A percentile compares a stretch with the other conserved stretches of the same genome.
phyloP scores from a whole-genome alignment of 164 flowering plant species.

The Cinnamomum chago region DNA sequence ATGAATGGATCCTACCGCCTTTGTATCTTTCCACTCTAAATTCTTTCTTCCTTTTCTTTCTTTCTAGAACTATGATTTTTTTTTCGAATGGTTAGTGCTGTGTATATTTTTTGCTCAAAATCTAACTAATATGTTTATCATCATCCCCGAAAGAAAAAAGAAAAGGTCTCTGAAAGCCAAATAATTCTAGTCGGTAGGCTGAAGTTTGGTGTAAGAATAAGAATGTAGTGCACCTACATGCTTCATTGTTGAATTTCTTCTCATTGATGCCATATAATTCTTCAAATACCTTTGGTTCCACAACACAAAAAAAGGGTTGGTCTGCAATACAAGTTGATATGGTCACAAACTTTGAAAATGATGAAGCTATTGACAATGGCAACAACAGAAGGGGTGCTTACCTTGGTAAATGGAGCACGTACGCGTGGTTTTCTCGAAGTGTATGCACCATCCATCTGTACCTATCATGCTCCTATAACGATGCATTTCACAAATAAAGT shows the following conservation, averaged over 20 bases:
- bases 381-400: slow-evolving; percentile 12
- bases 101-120: not conserved
- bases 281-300: slow-evolving; percentile 56
- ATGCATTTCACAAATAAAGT: slow-evolving; percentile 26
- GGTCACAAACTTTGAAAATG: not conserved
- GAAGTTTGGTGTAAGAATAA: no score
- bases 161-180: not conserved
- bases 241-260: slow-evolving; percentile 73
- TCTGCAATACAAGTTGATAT: slow-evolving; percentile 27
- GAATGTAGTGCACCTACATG: slow-evolving; percentile 49
- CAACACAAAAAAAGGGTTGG: slow-evolving; percentile 86
- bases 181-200: no score
- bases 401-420: slow-evolving; percentile 78
- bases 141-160: no score
- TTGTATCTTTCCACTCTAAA: not conserved
- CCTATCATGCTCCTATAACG: slow-evolving; percentile 67
- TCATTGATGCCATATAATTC: slow-evolving; percentile 53
- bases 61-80: not conserved
- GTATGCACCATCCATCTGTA: slow-evolving; percentile 81
- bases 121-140: not conserved
- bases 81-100: not conserved
- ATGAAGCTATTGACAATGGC: not conserved
- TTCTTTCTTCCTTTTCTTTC: not conserved
- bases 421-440: slow-evolving; percentile 62
- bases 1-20: no score